Evolutionary conservation across 805 yeast genomes (phyloP).

Genomic region (Yarrowia deformans): DNA sequence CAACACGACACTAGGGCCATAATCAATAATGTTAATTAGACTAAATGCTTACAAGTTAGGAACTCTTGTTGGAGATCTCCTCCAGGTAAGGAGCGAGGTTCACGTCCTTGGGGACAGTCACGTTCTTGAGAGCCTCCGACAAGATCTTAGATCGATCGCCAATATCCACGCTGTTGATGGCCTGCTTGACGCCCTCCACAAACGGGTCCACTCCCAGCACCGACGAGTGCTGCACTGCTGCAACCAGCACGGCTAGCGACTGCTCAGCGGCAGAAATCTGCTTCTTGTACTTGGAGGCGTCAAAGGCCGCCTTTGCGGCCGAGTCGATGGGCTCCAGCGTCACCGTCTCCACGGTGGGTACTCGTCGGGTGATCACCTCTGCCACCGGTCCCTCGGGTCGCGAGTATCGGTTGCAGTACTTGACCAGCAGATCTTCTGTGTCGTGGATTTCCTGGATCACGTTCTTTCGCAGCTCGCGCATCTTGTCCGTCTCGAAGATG

Average conservation of each 20-base stretch:
- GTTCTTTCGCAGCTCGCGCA: conserved; percentile 41
- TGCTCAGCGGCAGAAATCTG: conserved; percentile 42
- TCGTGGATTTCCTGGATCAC: conserved; percentile 44
- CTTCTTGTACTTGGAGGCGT: conserved; percentile 25
- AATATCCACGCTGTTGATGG: conserved; percentile 40
- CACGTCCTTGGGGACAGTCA: conserved; percentile 44
- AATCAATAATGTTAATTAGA: conserved; percentile 13
- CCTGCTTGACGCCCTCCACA: conserved; percentile 42
- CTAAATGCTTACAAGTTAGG: conserved; percentile 18
- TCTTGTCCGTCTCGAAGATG: conserved; percentile 37
- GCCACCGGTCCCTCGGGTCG: conserved; percentile 31
- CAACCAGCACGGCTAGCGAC: conserved; percentile 44
- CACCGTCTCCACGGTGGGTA: conserved; percentile 37
- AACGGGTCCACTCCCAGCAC: conserved; percentile 45
- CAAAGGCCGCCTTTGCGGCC: conserved; percentile 24
- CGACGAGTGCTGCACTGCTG: conserved; percentile 43
- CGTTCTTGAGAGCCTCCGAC: conserved; percentile 44
- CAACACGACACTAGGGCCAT: neutral
- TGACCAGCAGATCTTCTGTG: conserved; percentile 44
- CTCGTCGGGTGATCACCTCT: conserved; percentile 20
- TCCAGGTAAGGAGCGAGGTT: conserved; percentile 44
- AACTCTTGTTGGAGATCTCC: conserved; percentile 36
- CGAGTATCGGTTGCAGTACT: conserved; percentile 43
- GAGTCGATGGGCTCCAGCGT: conserved; percentile 19
- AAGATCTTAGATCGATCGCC: conserved; percentile 42